A percentile compares a stretch with the other conserved stretches of the same genome.
Conservation (phyloP, 805 yeast species). For the Saccharomycopsis sp. region DNA sequence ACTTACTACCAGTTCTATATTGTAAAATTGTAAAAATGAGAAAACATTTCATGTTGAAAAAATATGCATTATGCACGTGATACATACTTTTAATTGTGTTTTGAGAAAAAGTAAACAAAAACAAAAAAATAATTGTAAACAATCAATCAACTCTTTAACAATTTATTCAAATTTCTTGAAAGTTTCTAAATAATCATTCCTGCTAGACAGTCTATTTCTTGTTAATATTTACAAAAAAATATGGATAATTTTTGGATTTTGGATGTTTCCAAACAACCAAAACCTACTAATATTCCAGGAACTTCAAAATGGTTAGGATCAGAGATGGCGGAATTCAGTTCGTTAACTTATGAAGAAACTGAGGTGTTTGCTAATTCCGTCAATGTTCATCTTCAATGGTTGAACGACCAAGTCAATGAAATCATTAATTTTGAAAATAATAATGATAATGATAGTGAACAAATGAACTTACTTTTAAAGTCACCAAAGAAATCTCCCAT, state of each 20-base stretch:
- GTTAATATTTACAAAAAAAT: too few relatives aligned
- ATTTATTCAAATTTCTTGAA: too few relatives aligned
- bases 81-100: too few relatives aligned
- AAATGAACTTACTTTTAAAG: slow-evolving; percentile 12
- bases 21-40: too few relatives aligned
- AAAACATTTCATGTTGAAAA: too few relatives aligned
- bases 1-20: not conserved
- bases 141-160: too few relatives aligned
- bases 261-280: slow-evolving; percentile 9
- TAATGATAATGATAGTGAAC: not conserved
- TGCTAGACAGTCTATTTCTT: too few relatives aligned
- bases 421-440: slow-evolving; percentile 11
- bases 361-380: slow-evolving; percentile 9
- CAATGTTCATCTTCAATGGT: slow-evolving; percentile 11
- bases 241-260: slow-evolving; percentile 17
- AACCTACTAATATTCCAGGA: slow-evolving; percentile 15
- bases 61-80: too few relatives aligned
- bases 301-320: slow-evolving; percentile 17
- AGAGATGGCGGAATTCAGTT: slow-evolving; percentile 16
- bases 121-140: too few relatives aligned
- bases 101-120: too few relatives aligned
- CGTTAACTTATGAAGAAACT: slow-evolving; percentile 5
- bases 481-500: slow-evolving; percentile 17
- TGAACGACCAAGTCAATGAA: slow-evolving; percentile 17
- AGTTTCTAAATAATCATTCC: too few relatives aligned